Percentiles rank a stretch among this genome's conserved stretches.
These are phyloP conservation scores for Botrytis porri DNA, from an alignment of 2,329 filamentous ascomycete species.

Conservation along the genomic window DNA sequence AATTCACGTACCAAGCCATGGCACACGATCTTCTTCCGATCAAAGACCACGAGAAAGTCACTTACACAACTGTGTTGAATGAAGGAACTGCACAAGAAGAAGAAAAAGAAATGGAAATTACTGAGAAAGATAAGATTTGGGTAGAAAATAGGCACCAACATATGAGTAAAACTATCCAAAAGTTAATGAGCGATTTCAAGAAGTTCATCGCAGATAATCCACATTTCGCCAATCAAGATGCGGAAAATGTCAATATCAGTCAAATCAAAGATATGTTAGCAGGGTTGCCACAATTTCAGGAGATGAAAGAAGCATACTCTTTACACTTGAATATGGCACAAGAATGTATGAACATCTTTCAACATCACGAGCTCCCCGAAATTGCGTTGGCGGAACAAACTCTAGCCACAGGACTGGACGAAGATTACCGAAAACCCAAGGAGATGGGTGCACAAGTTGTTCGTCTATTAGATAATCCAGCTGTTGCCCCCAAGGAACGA, in stretches of 20 bases:
- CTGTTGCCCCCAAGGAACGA: slow-evolving; percentile 68
- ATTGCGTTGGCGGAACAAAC: slow-evolving; percentile 87
- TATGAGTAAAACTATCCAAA: slow-evolving; percentile 97
- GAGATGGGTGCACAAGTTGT: slow-evolving; percentile 83
- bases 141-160: slow-evolving; percentile 90
- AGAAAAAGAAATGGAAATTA: slow-evolving; percentile 87
- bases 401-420: slow-evolving; percentile 86
- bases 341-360: slow-evolving; percentile 93
- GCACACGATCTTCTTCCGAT: slow-evolving; percentile 89
- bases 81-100: slow-evolving; percentile 67
- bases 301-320: slow-evolving; percentile 93
- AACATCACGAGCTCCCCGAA: slow-evolving; percentile 79
- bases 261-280: slow-evolving; percentile 97
- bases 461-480: slow-evolving; percentile 81
- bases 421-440: slow-evolving; percentile 88
- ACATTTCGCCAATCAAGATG: slow-evolving; percentile 76
- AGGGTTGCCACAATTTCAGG: slow-evolving; percentile 88
- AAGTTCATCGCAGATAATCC: slow-evolving; percentile 89
- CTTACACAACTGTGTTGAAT: slow-evolving; percentile 77
- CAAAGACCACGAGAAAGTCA: slow-evolving; percentile 82
- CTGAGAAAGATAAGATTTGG: slow-evolving; percentile 92
- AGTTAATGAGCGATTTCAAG: slow-evolving; percentile 87
- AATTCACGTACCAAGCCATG: slow-evolving; percentile 99
- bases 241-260: slow-evolving; percentile 73
- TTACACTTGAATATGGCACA: slow-evolving; percentile 95